Conservation (phyloP, 805 yeast genomes). For the Ogataea henricii region DNA sequence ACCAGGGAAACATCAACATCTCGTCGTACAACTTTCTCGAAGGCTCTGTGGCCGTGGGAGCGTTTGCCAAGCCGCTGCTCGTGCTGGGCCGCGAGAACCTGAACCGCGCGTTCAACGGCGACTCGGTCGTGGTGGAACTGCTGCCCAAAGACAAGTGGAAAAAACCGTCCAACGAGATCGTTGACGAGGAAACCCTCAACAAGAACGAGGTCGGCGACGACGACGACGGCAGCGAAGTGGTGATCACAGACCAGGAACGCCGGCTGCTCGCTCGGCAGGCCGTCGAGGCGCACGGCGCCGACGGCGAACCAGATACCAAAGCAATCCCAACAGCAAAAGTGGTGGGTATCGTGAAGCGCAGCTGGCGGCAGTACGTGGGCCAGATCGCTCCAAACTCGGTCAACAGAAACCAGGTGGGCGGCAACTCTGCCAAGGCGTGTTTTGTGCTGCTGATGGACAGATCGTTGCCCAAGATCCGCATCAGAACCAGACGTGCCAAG, state of each 20-base stretch:
- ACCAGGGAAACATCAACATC: constrained; percentile 80
- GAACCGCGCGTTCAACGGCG: constrained; percentile 92
- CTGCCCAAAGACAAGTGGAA: constrained; percentile 88
- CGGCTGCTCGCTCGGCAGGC: constrained; percentile 78
- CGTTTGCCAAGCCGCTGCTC: constrained; percentile 79
- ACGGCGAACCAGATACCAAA: not conserved
- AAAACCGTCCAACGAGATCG: constrained; percentile 73
- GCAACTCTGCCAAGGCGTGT: constrained; percentile 73
- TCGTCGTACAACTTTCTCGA: constrained; percentile 87
- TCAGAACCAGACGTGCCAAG: constrained; percentile 81
- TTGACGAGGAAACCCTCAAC: constrained; percentile 72
- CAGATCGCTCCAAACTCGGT: constrained; percentile 82
- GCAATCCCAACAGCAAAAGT: constrained; percentile 82
- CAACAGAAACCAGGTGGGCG: constrained; percentile 47
- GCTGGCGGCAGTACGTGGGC: constrained; percentile 97
- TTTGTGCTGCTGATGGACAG: constrained; percentile 89
- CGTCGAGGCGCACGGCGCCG: constrained; percentile 48
- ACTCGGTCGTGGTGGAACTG: constrained; percentile 85
- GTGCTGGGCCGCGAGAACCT: constrained; percentile 80
- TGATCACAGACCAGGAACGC: constrained; percentile 71
- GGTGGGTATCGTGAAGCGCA: constrained; percentile 84
- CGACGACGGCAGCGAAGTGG: constrained; percentile 42
- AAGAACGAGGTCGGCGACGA: constrained; percentile 61
- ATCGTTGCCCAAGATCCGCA: constrained; percentile 82
- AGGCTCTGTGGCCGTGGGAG: constrained; percentile 72